phyloP scores from a whole-genome alignment of 441 rosid species.

The Bruguiera hainesii region DNA sequence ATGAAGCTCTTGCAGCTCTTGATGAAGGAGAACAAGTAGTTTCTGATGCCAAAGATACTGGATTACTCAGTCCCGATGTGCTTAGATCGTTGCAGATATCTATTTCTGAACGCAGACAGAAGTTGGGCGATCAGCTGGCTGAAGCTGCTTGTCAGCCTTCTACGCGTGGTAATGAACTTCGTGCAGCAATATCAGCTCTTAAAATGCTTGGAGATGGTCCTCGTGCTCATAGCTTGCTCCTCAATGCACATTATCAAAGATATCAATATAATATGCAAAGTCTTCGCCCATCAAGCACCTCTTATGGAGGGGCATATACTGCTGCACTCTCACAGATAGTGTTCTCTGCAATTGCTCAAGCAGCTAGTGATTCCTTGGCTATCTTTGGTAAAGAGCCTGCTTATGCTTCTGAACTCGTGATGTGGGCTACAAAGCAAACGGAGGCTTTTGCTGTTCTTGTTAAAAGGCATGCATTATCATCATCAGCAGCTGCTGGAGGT shows the following conservation, averaged over 20 bases:
- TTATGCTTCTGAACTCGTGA: constrained; percentile 91
- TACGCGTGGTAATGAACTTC: constrained; percentile 86
- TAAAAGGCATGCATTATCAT: constrained; percentile 92
- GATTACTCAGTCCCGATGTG: constrained; percentile 44
- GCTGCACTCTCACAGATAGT: constrained; percentile 97
- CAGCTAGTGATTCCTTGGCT: constrained; percentile 77
- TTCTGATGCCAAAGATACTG: constrained; percentile 60
- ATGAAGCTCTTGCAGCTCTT: constrained; percentile 82
- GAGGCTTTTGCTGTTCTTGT: constrained; percentile 91
- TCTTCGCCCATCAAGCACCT: constrained; percentile 92
- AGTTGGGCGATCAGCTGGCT: constrained; percentile 92
- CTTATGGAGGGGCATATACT: constrained; percentile 98
- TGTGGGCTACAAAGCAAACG: constrained; percentile 95
- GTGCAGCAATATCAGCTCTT: constrained; percentile 88
- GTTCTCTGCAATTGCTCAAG: constrained; percentile 94
- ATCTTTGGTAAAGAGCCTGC: constrained; percentile 88
- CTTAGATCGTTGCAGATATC: constrained; percentile 57
- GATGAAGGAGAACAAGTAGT: constrained; percentile 77
- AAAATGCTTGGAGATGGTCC: constrained; percentile 98
- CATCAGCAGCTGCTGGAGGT: constrained; percentile 99
- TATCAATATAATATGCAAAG: constrained; percentile 88
- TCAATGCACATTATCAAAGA: constrained; percentile 80
- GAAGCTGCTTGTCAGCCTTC: constrained; percentile 97
- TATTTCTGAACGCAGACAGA: constrained; percentile 68
- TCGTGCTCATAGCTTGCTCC: constrained; percentile 90